Percentiles rank a stretch among this genome's conserved stretches.
These are phyloP conservation scores for Neonectria coccinea DNA, from an alignment of 2,329 filamentous ascomycete species.

Conservation along the genomic window DNA sequence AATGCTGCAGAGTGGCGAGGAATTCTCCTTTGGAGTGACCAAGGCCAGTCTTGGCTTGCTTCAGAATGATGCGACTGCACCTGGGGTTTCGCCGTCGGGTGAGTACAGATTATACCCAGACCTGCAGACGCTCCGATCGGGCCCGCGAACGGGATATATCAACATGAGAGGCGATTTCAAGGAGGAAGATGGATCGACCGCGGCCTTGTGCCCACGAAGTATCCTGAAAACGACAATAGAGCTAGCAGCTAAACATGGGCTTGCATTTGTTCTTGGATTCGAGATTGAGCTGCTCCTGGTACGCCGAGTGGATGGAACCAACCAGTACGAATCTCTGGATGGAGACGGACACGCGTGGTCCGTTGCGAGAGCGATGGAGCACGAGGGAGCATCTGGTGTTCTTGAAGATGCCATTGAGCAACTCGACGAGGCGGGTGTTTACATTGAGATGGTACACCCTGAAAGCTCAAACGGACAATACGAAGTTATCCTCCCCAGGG, in stretches of 20 bases:
- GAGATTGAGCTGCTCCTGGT: constrained; percentile 85
- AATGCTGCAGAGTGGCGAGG: constrained; percentile 58
- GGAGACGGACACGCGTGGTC: constrained; percentile 78
- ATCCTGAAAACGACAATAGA: constrained; percentile 68
- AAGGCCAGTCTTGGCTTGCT: constrained; percentile 74
- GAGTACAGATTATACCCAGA: constrained; percentile 77
- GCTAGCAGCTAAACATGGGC: constrained; percentile 61
- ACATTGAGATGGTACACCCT: constrained; percentile 79
- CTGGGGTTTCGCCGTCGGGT: constrained; percentile 68
- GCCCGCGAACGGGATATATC: constrained; percentile 70
- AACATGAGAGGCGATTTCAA: constrained; percentile 76
- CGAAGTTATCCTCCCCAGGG: constrained; percentile 77
- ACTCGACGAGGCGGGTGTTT: constrained; percentile 71
- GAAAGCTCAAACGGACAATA: constrained; percentile 82
- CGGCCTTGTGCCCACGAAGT: constrained; percentile 73
- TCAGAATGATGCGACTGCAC: constrained; percentile 71
- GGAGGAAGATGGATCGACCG: constrained; percentile 63
- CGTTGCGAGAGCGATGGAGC: constrained; percentile 71
- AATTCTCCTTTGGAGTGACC: constrained; percentile 69
- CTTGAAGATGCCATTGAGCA: constrained; percentile 73
- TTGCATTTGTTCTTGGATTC: constrained; percentile 78
- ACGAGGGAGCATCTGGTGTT: constrained; percentile 66
- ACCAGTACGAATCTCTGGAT: constrained; percentile 58
- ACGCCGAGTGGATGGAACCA: constrained; percentile 52
- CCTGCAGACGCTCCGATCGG: constrained; percentile 69